These are phyloP conservation scores for Austroboletus niveus DNA, from an alignment of 1,284 basidiomycete genomes.

Conservation along the genomic window DNA sequence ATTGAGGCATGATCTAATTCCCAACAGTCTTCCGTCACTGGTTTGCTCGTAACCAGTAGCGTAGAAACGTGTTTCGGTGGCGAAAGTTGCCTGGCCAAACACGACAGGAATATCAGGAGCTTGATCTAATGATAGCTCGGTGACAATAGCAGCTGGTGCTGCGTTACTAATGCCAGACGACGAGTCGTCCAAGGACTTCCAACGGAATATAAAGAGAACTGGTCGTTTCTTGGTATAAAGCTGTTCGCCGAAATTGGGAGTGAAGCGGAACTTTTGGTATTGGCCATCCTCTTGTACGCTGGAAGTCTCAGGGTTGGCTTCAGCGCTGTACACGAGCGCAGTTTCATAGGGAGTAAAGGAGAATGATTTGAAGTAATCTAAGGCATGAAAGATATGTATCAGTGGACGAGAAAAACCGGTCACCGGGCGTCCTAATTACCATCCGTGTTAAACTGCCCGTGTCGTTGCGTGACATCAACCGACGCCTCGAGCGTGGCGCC, in stretches of 20 bases:
- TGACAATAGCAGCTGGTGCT: conserved; percentile 6
- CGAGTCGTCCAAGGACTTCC: conserved; percentile 23
- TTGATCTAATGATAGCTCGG: conserved; percentile 17
- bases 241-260: conserved; percentile 57
- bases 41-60: conserved; percentile 62
- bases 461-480: conserved; percentile 56
- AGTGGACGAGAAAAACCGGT: not conserved
- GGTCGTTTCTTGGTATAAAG: conserved; percentile 49
- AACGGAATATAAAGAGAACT: conserved; percentile 48
- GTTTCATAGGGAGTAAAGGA: conserved; percentile 53
- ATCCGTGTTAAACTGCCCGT: conserved; percentile 62
- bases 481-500: conserved; percentile 41
- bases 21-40: conserved; percentile 55
- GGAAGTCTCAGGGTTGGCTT: conserved; percentile 40
- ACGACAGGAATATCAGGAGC: conserved; percentile 22
- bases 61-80: conserved; percentile 42
- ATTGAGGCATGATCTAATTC: conserved; percentile 63
- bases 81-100: conserved; percentile 60
- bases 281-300: conserved; percentile 33
- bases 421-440: conserved; percentile 39
- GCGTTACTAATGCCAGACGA: not conserved
- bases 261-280: conserved; percentile 50
- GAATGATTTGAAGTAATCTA: conserved; percentile 49
- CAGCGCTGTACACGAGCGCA: conserved; percentile 56
- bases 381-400: not conserved